phyloP scores from a whole-genome alignment of 768 basidiomycete species.

The Calocybe indica region DNA sequence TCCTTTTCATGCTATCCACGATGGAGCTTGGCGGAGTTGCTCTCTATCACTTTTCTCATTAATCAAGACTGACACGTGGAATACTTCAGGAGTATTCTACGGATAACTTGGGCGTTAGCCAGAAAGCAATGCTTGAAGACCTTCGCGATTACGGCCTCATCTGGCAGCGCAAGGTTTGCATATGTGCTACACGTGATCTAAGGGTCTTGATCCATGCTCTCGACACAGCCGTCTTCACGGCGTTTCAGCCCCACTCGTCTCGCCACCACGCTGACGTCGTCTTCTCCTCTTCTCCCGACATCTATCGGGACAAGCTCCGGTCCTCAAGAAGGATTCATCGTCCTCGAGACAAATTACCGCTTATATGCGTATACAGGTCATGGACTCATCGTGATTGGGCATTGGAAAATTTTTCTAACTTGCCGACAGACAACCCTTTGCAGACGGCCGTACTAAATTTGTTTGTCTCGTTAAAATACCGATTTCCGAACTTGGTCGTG shows the following conservation, averaged over 20 bases:
- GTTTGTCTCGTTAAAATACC: conserved; percentile 87
- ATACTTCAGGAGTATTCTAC: conserved; percentile 77
- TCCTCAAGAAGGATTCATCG: conserved; percentile 82
- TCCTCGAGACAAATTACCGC: conserved; percentile 97
- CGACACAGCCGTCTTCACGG: conserved; percentile 55
- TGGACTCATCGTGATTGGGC: conserved; percentile 12
- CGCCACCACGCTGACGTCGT: conserved; percentile 91
- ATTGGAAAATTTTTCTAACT: conserved; percentile 12
- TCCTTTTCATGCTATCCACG: conserved; percentile 95
- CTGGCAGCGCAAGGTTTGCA: conserved; percentile 71
- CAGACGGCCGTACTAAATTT: conserved; percentile 95
- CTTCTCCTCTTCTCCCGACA: conserved; percentile 73
- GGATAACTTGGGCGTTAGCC: conserved; percentile 70
- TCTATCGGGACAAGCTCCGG: conserved; percentile 50
- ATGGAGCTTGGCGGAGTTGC: conserved; percentile 89
- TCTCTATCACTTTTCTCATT: conserved; percentile 8
- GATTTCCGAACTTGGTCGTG: conserved; percentile 96
- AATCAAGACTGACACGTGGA: conserved; percentile 1
- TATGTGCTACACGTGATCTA: conserved; percentile 13
- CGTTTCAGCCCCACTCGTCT: conserved; percentile 93
- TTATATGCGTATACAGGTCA: conserved; percentile 96
- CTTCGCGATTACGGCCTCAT: conserved; percentile 92
- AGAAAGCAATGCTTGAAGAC: conserved; percentile 85
- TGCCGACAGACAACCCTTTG: conserved; percentile 75
- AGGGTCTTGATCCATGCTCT: conserved; percentile 16